A percentile compares a stretch with the other conserved stretches of the same genome.
phyloP scores from a whole-genome alignment of 2,329 filamentous ascomycete species.

The Neurospora sp. region DNA sequence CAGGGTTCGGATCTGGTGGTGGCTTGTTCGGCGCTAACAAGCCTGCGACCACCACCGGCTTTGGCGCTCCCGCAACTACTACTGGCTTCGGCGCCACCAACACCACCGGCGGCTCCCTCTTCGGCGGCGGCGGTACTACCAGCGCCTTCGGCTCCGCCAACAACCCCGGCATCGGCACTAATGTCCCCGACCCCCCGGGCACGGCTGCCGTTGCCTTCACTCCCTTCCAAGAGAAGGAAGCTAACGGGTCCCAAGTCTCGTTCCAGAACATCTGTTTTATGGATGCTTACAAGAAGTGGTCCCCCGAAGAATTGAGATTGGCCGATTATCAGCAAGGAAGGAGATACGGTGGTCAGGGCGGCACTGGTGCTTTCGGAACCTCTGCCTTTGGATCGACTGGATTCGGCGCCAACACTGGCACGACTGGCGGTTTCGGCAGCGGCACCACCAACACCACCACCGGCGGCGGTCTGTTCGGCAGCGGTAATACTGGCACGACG shows the following conservation, averaged over 20 bases:
- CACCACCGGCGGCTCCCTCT: constrained; percentile 20
- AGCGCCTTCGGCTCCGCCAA: constrained; percentile 30
- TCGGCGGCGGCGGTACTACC: constrained; percentile 5
- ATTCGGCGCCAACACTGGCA: constrained; percentile 32
- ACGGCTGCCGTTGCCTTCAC: constrained; percentile 60
- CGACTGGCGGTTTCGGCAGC: constrained; percentile 34
- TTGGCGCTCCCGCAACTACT: constrained; percentile 26
- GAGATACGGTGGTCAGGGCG: constrained; percentile 71
- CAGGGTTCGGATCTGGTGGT: constrained; percentile 29
- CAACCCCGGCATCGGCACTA: constrained; percentile 42
- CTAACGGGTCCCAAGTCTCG: constrained; percentile 46
- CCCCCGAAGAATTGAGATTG: constrained; percentile 72
- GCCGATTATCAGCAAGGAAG: constrained; percentile 85
- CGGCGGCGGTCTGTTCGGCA: constrained; percentile 31
- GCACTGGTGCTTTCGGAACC: constrained; percentile 72
- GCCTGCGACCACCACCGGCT: constrained; percentile 31
- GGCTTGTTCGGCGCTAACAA: constrained; percentile 40
- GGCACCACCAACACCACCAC: constrained; percentile 15
- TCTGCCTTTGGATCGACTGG: constrained; percentile 35
- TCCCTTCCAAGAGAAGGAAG: constrained; percentile 65
- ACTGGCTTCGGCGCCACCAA: constrained; percentile 34
- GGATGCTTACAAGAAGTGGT: constrained; percentile 79
- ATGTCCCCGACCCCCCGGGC: constrained; percentile 52
- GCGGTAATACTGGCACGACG: constrained; percentile 24
- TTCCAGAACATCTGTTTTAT: constrained; percentile 76